phyloP scores from a whole-genome alignment of 352 stramenopile genomes.

The Globisporangium canariense region DNA sequence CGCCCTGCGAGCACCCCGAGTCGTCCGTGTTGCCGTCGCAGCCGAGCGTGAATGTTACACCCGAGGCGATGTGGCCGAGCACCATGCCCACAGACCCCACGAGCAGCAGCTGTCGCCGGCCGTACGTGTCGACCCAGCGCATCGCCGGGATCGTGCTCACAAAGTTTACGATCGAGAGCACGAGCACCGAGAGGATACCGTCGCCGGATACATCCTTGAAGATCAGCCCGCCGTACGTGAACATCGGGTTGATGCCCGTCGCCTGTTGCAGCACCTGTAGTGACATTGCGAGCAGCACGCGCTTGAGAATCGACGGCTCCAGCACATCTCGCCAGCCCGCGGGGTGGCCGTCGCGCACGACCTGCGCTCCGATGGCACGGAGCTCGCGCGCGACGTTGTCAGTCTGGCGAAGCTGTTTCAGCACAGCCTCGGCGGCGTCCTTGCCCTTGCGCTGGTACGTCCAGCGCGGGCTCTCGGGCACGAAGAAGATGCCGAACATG shows the following conservation, averaged over 20 bases:
- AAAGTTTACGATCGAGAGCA: constrained; percentile 37
- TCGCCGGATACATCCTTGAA: constrained; percentile 39
- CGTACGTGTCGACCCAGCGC: constrained; percentile 41
- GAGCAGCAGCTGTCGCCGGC: constrained; percentile 37
- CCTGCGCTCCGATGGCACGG: constrained; percentile 29
- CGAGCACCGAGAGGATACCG: constrained; percentile 22
- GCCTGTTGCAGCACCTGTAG: constrained; percentile 42
- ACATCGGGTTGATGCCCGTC: constrained; percentile 45
- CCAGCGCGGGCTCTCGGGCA: constrained; percentile 48
- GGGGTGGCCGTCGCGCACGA: constrained; percentile 15
- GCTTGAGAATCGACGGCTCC: constrained; percentile 19
- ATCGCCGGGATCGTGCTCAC: constrained; percentile 43
- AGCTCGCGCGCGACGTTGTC: constrained; percentile 25
- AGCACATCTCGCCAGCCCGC: constrained; percentile 26
- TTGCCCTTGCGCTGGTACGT: constrained; percentile 38
- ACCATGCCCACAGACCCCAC: constrained; percentile 44
- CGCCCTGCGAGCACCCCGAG: constrained; percentile 26
- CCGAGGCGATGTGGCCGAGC: constrained; percentile 37
- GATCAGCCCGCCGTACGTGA: constrained; percentile 29
- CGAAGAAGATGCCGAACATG: constrained; percentile 37
- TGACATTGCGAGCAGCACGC: constrained; percentile 32
- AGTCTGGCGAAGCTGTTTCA: constrained; percentile 21
- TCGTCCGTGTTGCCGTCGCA: constrained; percentile 35
- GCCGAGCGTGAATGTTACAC: constrained; percentile 34
- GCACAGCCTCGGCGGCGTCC: constrained; percentile 24